Evolutionary conservation across 805 yeast genomes (phyloP), one percentile per base, ranked within the genome.

Genomic region (Candida chauliodis): DNA sequence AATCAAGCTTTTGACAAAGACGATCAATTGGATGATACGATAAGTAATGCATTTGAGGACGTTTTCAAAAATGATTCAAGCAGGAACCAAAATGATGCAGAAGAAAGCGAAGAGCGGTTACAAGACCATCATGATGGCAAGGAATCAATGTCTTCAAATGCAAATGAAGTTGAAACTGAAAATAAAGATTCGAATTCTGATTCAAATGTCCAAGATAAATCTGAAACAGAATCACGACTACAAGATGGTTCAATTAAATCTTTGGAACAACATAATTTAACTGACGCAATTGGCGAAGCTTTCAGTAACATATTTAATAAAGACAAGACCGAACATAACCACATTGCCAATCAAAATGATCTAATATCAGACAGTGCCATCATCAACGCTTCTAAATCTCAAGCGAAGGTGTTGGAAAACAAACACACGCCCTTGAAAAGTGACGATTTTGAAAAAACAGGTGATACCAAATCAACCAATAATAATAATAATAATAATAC

Each of bases 21-120:
- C n/a, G n/a, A n/a, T n/a, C n/a, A n/a, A n/a, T n/a, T 38, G n/a
- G 45, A 46, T 24, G 47, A 43, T 13, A 51, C 53, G 8, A 52
- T 51, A n/a, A 51, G 54, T 8, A 40, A 45, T 31, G 56, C 52
- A 8, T 48, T 52, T 30, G 42, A 44, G 17, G 28, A 32, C 15
- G 20, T 41, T 7, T 30, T 42, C n/a, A 23, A 30, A 16, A 30
- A 14, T n/a, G 7, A 6, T 27, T 14, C n/a, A 16, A 5, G 11
- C 13, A 5, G 3, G 10, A 16, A 18, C 20, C 5, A 28, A 9
- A 22, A 34, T 23, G 27, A 31, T 5, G 13, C 5, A 30, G 36
- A 19, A 28, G 36, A 29, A 19, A 30, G 5, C 13, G 11, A 34
- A 31, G 22, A 9, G 13, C 30, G 7, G 9, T 20, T 6, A 38